Evolutionary conservation across 345 rosid species (phyloP).

Genomic region (Populus deltoides): DNA sequence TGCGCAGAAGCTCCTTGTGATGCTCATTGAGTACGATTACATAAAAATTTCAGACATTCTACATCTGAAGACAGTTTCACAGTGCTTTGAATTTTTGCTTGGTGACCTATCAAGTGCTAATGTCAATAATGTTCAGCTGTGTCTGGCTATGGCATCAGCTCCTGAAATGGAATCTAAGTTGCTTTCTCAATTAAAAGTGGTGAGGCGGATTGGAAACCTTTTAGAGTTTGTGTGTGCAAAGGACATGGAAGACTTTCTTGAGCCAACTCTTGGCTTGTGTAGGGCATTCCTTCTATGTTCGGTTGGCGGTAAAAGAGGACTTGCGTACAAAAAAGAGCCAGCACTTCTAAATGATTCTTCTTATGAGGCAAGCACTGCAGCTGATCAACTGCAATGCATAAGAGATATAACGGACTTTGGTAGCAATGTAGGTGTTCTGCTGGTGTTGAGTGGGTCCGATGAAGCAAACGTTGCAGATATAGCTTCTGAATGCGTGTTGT

Average conservation of each 20-base stretch:
- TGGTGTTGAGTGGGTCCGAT: slow-evolving; percentile 48
- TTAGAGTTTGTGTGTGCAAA: slow-evolving; percentile 80
- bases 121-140: slow-evolving; percentile 85
- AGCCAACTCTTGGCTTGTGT: slow-evolving; percentile 80
- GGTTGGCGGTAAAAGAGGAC: slow-evolving; percentile 49
- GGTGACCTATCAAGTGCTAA: slow-evolving; percentile 85
- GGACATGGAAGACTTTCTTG: slow-evolving; percentile 96
- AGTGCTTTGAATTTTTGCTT: slow-evolving; percentile 86
- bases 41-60: slow-evolving; percentile 74
- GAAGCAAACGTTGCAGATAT: slow-evolving; percentile 55
- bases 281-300: slow-evolving; percentile 74
- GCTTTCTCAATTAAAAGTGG: slow-evolving; percentile 80
- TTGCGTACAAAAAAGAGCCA: slow-evolving; percentile 49
- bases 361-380: slow-evolving; percentile 32
- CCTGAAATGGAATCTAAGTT: slow-evolving; percentile 92
- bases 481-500: slow-evolving; percentile 80
- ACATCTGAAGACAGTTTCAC: slow-evolving; percentile 76
- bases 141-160: slow-evolving; percentile 86
- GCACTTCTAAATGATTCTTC: slow-evolving; percentile 55
- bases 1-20: slow-evolving; percentile 90
- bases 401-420: slow-evolving; percentile 82
- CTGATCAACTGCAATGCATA: slow-evolving; percentile 55
- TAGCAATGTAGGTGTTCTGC: slow-evolving; percentile 61
- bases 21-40: slow-evolving; percentile 74
- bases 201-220: slow-evolving; percentile 79